phyloP scores from a whole-genome alignment of 2,329 filamentous ascomycete genomes.

The Colletotrichum nymphaeae region DNA sequence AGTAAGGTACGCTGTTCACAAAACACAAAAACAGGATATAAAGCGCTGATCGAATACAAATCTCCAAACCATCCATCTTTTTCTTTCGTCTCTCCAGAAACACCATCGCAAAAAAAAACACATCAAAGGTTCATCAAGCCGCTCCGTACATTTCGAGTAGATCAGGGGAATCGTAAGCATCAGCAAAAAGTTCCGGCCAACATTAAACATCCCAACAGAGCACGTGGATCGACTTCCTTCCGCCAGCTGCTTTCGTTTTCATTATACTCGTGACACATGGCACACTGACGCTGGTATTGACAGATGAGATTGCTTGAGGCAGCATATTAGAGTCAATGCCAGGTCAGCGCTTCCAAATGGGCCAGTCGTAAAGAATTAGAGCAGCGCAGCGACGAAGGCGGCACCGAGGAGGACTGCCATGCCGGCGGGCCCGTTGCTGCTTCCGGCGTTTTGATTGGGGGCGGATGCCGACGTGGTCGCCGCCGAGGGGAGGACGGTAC shows the following conservation, averaged over 20 bases:
- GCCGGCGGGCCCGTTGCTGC: conserved; percentile 23
- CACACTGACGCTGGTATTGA: background rate
- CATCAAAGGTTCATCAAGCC: conserved; percentile 24
- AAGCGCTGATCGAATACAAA: conserved; percentile 23
- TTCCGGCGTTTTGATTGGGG: conserved; percentile 18
- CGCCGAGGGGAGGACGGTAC: conserved; percentile 1
- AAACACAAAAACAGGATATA: conserved; percentile 20
- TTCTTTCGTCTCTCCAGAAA: conserved; percentile 14
- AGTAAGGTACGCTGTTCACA: background rate
- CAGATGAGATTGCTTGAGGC: background rate
- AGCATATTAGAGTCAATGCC: background rate
- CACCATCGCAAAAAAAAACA: conserved; percentile 4
- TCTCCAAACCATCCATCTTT: conserved; percentile 20
- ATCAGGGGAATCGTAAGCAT: conserved; percentile 34
- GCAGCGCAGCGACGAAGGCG: conserved; percentile 33
- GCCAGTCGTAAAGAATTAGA: conserved; percentile 30
- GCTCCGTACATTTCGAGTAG: conserved; percentile 26
- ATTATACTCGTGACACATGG: conserved; percentile 36
- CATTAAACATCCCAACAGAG: conserved; percentile 36
- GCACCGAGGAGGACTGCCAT: conserved; percentile 32
- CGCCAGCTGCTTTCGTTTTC: conserved; percentile 21
- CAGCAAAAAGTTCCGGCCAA: conserved; percentile 22
- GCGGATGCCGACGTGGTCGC: background rate
- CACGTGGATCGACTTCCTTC: conserved; percentile 12
- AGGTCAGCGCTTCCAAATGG: conserved; percentile 29